A percentile compares a stretch with the other conserved stretches of the same genome.
Conservation (phyloP, 78 protist genomes). For the Polysphondylium violaceum region DNA sequence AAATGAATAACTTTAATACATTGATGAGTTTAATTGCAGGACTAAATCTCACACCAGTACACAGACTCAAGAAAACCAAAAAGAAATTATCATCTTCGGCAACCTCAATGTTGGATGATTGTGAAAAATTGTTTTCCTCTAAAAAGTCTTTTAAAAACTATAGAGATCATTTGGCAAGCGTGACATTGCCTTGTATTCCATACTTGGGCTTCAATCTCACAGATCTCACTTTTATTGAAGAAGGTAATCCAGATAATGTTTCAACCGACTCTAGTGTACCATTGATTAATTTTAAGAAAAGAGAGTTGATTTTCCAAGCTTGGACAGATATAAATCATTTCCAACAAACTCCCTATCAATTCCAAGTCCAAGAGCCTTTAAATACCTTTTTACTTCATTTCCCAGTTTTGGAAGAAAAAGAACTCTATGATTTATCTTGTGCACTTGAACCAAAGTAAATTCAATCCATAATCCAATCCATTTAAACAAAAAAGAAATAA, state of each 20-base stretch:
- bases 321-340: slow-evolving; percentile 48
- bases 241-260: slow-evolving; percentile 60
- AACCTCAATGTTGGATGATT: slow-evolving; percentile 8
- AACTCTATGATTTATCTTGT: slow-evolving; percentile 53
- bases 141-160: slow-evolving; percentile 80
- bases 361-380: slow-evolving; percentile 59
- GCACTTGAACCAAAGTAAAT: slow-evolving; percentile 61
- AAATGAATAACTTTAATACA: slow-evolving; percentile 75
- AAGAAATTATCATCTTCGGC: slow-evolving; percentile 64
- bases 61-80: slow-evolving; percentile 71
- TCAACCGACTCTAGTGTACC: neutral
- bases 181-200: slow-evolving; percentile 54
- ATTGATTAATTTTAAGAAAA: slow-evolving; percentile 76
- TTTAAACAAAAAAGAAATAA: too few relatives aligned
- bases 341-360: slow-evolving; percentile 42
- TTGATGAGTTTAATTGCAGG: slow-evolving; percentile 82
- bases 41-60: slow-evolving; percentile 67
- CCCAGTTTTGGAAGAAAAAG: slow-evolving; percentile 66
- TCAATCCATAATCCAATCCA: too few relatives aligned
- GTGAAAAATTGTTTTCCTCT: slow-evolving; percentile 64
- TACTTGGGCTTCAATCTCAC: slow-evolving; percentile 75
- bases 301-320: slow-evolving; percentile 72
- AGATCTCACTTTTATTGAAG: slow-evolving; percentile 84
- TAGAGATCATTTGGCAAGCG: slow-evolving; percentile 50
- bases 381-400: slow-evolving; percentile 65